Base-by-base conservation (phyloP, 495 filamentous ascomycete species). In the Tuber umbilicatum region DNA sequence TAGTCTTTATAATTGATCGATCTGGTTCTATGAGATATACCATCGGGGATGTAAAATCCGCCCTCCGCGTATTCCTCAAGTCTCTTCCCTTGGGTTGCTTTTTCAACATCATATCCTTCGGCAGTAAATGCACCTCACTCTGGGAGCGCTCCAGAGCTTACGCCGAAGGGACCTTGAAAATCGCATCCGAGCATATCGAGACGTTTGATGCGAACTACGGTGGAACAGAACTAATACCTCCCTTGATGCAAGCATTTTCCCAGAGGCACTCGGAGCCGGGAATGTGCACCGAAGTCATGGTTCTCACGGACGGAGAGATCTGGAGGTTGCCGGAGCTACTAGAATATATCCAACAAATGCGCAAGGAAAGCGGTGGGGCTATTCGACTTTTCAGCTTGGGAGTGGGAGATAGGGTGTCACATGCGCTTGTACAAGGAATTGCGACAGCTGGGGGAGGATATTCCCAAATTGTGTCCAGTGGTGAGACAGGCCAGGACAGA, bases 51-150 rank as follows among this genome's bases (percentile, higher is more conserved):
- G 80, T 91, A n/a, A 80, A 85, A 19, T 83, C 85, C 12, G 90
- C 90, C 2, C 83, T 93, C 45, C 84, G 84, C 1, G 83, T 92
- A 19, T 90, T 92, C 75, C 83, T 93, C 40, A 92, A 91, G 79
- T 90, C 88, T 1, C 83, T 93, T 14, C 91, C 91, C 0, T 74
- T 89, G 2, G 90, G 90, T 1, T 84, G 89, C 74, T 88, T 87
- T 79, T 93, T 93, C 85, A 92, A 93, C 82, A 91, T 93, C 72
- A 90, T 89, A 80, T 90, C 88, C 3, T 93, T 93, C 76, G 90
- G 90, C 7, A 83, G 74, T 14, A 14, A 39, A 0, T 77, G 86
- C 77, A 80, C 83, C 0, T 88, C 89, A 70, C 84, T 93, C 5
- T 93, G 90, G 86, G 68, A 81, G 0, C 85, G 84, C 21, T 90